Evolutionary conservation across 192 early-diverging fungal species (phyloP).

Genomic region (Coemansia asiatica): DNA sequence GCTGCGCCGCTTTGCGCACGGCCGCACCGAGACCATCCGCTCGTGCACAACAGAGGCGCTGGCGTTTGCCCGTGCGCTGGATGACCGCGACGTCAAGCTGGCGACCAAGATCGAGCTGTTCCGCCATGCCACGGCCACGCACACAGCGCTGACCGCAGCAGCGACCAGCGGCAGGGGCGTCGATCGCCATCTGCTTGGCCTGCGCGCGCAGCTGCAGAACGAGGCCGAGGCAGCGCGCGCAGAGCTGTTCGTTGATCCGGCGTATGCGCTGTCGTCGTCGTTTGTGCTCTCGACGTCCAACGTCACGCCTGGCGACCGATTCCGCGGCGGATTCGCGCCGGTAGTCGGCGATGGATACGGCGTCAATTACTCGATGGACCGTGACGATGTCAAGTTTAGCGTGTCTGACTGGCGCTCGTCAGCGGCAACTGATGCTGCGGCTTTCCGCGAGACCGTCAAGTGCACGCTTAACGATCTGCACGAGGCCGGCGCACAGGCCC

Average conservation of each 20-base stretch:
- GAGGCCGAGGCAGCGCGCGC: constrained; percentile 64
- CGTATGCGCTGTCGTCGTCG: constrained; percentile 73
- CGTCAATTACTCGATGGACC: constrained; percentile 75
- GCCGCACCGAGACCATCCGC: constrained; percentile 91
- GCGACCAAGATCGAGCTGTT: constrained; percentile 58
- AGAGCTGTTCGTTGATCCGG: constrained; percentile 78
- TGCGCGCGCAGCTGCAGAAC: constrained; percentile 67
- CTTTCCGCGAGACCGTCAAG: constrained; percentile 63
- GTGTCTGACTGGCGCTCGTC: constrained; percentile 59
- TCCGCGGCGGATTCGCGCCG: constrained; percentile 83
- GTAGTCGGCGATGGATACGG: constrained; percentile 86
- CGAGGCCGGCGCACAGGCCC: constrained; percentile 25
- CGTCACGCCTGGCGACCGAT: constrained; percentile 67
- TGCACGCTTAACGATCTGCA: constrained; percentile 44
- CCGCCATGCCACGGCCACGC: constrained; percentile 65
- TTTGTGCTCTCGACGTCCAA: constrained; percentile 83
- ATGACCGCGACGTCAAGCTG: constrained; percentile 60
- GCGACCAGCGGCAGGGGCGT: constrained; percentile 79
- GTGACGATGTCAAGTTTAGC: constrained; percentile 69
- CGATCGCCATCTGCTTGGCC: constrained; percentile 89
- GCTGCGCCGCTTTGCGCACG: constrained; percentile 70
- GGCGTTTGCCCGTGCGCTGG: constrained; percentile 74
- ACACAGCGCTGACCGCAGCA: constrained; percentile 73
- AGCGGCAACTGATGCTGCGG: constrained; percentile 59
- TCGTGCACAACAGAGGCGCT: constrained; percentile 74